Base-by-base conservation (phyloP, 805 yeast species). In the Starmera dryadoides region DNA sequence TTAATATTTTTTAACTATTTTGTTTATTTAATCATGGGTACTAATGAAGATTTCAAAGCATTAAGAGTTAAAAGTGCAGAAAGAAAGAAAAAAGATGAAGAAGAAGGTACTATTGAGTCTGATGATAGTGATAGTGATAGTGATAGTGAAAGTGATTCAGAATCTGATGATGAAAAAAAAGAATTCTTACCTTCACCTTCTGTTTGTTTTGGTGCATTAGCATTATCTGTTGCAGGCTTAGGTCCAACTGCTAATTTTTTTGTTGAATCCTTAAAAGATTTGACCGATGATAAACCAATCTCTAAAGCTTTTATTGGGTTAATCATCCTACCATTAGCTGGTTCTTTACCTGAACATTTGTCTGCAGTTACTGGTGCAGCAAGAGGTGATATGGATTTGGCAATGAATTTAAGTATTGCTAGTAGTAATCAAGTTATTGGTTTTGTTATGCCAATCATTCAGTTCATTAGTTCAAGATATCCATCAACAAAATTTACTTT, bases 241-340 rank as follows among this genome's bases (percentile, higher is more conserved):
- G 52, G 50, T 17, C 52, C 54, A 18, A 34, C 41, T 31, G 50
- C 54, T 19, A 44, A 49, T 34, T 48, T 48, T 40, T 49, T 49
- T 37, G 52, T 49, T 14, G 54, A 49, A 35, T 42, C 54, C 1
- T 36, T 49, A 33, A 48, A 49, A 29, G 42, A 43, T 4, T 16
- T 49, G 10, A 49, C 52, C 2, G 54, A 49, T 22, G 44, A 42
- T 26, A 43, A 46, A 3, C 37, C 45, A n/a, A 50, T 50, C 16
- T 50, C 53, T 22, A 47, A 45, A 33, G 48, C 45, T 4, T 50
- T 50, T 35, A 42, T 50, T 30, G 55, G 55, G 30, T 36, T 48
- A 30, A 50, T 48, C 36, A 47, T 50, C 34, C 16, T 50, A 16
- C 55, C 53, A 29, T 33, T 48, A 14, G 55, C 52, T 2, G 55